Evolutionary conservation across 768 basidiomycete species (phyloP).

Genomic region (Lentinula detonsa): DNA sequence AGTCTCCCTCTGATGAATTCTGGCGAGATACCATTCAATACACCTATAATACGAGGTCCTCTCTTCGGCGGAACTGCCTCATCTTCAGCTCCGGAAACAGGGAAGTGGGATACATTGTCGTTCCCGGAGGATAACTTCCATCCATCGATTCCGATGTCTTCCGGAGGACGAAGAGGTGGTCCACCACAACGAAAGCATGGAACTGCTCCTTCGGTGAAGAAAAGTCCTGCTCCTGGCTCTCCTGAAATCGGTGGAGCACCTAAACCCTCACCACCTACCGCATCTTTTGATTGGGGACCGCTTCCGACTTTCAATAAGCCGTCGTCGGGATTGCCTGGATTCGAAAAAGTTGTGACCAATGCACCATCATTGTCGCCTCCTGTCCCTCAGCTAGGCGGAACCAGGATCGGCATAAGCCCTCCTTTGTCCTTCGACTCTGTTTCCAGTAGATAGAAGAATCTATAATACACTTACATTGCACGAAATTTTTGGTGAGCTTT

Average conservation of each 20-base stretch:
- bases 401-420: not conserved
- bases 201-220: conserved; percentile 22
- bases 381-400: not conserved
- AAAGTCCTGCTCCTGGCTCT: conserved; percentile 17
- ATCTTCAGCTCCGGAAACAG: not conserved
- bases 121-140: conserved; percentile 38
- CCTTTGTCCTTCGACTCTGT: not conserved
- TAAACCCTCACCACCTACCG: conserved; percentile 14
- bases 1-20: not conserved
- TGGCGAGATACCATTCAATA: conserved; percentile 8
- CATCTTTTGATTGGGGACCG: conserved; percentile 58
- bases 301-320: conserved; percentile 37
- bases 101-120: conserved; percentile 17
- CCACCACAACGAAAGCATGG: not conserved
- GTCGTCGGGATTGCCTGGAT: conserved; percentile 5
- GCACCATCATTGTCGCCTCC: not conserved
- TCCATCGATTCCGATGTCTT: conserved; percentile 24
- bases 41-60: conserved; percentile 18
- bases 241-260: conserved; percentile 15
- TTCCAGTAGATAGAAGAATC: not conserved
- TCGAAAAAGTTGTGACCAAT: not conserved
- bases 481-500: no score
- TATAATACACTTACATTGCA: no score
- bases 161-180: conserved; percentile 23
- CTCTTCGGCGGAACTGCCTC: conserved; percentile 12